Evolutionary conservation across 2,329 filamentous ascomycete genomes (phyloP).

Genomic region (Juglanconis sp.): DNA sequence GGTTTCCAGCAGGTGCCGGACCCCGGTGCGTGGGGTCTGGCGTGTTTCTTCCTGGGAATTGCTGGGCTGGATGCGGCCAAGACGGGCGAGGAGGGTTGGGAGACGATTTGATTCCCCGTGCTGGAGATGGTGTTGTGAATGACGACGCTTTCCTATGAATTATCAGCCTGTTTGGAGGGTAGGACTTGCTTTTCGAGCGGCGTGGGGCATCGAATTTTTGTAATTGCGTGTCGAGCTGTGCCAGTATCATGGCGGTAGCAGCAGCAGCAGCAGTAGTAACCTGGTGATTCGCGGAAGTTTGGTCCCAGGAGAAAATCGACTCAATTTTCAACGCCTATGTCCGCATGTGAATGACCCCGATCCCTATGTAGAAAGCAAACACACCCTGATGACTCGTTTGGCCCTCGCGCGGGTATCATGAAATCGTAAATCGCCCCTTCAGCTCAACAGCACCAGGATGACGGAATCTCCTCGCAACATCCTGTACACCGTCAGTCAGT

Average conservation of each 20-base stretch:
- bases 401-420: constrained; percentile 17
- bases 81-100: constrained; percentile 33
- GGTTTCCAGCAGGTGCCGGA: constrained; percentile 68
- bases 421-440: constrained; percentile 14
- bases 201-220: neutral
- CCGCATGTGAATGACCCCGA: constrained; percentile 19
- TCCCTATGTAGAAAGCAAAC: constrained; percentile 15
- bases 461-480: constrained; percentile 86
- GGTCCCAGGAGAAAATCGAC: constrained; percentile 15
- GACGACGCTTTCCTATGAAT: neutral
- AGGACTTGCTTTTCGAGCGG: neutral
- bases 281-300: neutral
- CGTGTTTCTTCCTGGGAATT: constrained; percentile 77
- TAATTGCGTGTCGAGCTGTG: neutral
- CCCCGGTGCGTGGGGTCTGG: constrained; percentile 70
- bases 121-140: neutral
- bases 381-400: constrained; percentile 16
- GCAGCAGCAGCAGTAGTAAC: neutral
- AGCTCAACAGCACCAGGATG: constrained; percentile 81
- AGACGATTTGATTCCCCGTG: constrained; percentile 20
- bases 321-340: constrained; percentile 20
- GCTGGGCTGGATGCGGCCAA: constrained; percentile 50
- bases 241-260: neutral
- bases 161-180: neutral
- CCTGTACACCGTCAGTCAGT: constrained; percentile 40